Evolutionary conservation across 805 yeast genomes (phyloP).

Genomic region (Wickerhamiella galacta): DNA sequence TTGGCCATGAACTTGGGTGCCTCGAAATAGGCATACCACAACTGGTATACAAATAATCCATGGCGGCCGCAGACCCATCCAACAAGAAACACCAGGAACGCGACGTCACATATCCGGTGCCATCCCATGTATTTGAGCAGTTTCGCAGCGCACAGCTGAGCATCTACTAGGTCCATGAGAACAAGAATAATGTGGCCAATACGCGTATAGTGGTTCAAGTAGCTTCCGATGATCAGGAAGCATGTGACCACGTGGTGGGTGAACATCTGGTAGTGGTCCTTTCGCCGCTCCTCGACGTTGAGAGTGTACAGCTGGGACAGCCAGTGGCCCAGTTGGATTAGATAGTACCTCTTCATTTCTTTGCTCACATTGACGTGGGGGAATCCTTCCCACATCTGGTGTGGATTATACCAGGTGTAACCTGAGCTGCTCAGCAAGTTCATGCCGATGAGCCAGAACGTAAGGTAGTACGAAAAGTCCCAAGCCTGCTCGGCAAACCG

Average conservation of each 20-base stretch:
- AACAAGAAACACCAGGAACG: constrained; percentile 50
- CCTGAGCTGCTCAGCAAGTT: constrained; percentile 39
- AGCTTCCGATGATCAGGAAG: constrained; percentile 50
- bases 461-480: constrained; percentile 43
- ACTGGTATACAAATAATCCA: constrained; percentile 49
- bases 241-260: constrained; percentile 75
- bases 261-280: constrained; percentile 77
- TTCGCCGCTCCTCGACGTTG: constrained; percentile 61
- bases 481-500: constrained; percentile 83
- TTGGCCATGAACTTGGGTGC: constrained; percentile 25
- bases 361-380: constrained; percentile 48
- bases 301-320: constrained; percentile 62
- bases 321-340: constrained; percentile 63
- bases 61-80: constrained; percentile 63
- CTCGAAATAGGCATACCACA: constrained; percentile 39
- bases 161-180: constrained; percentile 74
- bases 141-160: constrained; percentile 55
- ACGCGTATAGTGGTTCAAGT: constrained; percentile 51
- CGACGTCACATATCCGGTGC: constrained; percentile 41
- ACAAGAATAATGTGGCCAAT: constrained; percentile 65
- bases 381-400: constrained; percentile 48
- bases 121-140: constrained; percentile 57
- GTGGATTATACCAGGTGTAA: constrained; percentile 38
- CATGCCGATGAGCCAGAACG: constrained; percentile 40
- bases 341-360: constrained; percentile 48